Conservation (phyloP, 306 rosid species). For the Vachellia collinsii region DNA sequence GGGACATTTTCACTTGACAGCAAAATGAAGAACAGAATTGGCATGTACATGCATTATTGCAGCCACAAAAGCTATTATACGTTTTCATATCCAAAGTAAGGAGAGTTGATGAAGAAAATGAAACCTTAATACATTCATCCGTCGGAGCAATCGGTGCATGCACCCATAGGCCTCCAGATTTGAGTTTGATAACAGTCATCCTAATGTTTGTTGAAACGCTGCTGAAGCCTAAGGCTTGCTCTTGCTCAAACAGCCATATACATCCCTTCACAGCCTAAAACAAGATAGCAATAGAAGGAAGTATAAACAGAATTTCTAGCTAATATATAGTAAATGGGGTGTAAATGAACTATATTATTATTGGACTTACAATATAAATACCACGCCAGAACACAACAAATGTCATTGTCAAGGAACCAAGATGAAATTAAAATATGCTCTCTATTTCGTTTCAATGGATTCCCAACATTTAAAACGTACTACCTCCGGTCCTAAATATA, state of each 20-base stretch:
- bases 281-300: constrained; percentile 23
- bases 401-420: neutral
- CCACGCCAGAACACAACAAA: constrained; percentile 6
- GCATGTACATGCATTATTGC: neutral
- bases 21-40: neutral
- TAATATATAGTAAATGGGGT: neutral
- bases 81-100: constrained; percentile 5
- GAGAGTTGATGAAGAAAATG: constrained; percentile 36
- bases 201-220: constrained; percentile 96
- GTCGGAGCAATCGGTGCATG: constrained; percentile 99
- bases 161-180: constrained; percentile 95
- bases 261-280: constrained; percentile 80
- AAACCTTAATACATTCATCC: constrained; percentile 94
- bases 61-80: constrained; percentile 14
- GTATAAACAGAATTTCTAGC: constrained; percentile 21
- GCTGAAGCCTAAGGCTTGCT: constrained; percentile 99
- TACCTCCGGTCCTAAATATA: no score
- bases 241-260: constrained; percentile 97
- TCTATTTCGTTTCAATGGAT: neutral
- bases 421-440: neutral
- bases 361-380: neutral
- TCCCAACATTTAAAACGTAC: neutral
- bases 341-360: constrained; percentile 14
- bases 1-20: constrained; percentile 1
- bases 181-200: constrained; percentile 95